Conservation (phyloP, 306 rosid species). For the Ochetophila trinervis region DNA sequence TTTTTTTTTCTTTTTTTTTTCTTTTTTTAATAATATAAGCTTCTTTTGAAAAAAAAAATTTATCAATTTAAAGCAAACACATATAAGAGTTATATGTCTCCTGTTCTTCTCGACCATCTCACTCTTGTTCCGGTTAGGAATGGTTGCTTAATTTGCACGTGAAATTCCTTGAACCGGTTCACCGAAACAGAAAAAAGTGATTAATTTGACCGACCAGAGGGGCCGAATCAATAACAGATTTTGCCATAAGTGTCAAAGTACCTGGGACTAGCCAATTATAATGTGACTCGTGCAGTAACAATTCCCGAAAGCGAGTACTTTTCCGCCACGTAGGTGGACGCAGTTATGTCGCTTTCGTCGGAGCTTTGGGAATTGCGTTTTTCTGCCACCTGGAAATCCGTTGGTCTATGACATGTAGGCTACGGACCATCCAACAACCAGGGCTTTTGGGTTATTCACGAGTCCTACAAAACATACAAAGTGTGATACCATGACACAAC, state of each 20-base stretch:
- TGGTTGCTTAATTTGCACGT: not conserved
- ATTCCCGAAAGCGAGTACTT: not conserved
- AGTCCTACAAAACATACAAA: not conserved
- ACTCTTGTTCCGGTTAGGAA: not conserved
- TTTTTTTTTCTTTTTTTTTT: no score
- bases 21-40: no score
- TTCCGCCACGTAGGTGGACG: slow-evolving; percentile 11
- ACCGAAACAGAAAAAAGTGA: not conserved
- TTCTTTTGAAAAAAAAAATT: no score
- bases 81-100: not conserved
- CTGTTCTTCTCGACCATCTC: not conserved
- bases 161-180: slow-evolving; percentile 8
- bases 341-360: not conserved
- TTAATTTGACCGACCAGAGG: not conserved
- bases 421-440: not conserved
- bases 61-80: not conserved
- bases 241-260: not conserved
- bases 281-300: not conserved
- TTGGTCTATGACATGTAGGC: not conserved
- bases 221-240: not conserved
- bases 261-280: not conserved
- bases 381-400: not conserved
- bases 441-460: not conserved
- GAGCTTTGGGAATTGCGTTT: not conserved
- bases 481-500: not conserved